A percentile compares a stretch with the other conserved stretches of the same genome.
These are phyloP conservation scores for Beta lomatogona DNA, from an alignment of 179 eudicot species.

Conservation along the genomic window DNA sequence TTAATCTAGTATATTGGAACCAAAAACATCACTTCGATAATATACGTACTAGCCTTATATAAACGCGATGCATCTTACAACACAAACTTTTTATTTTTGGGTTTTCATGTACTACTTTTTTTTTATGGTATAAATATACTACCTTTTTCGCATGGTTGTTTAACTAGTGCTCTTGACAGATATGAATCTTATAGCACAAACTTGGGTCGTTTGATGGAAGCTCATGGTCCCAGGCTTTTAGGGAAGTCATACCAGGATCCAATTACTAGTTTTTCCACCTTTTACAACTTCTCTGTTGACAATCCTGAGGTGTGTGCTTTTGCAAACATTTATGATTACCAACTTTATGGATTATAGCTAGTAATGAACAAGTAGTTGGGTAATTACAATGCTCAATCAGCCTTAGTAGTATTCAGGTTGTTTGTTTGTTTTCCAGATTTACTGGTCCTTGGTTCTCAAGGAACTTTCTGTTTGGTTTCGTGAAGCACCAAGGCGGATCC, in stretches of 20 bases:
- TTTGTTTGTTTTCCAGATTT: slow-evolving; percentile 51
- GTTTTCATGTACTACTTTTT: no score
- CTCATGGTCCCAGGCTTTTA: slow-evolving; percentile 68
- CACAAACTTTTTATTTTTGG: no score
- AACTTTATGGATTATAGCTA: no score
- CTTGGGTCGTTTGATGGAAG: slow-evolving; percentile 82
- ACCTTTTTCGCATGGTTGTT: no score
- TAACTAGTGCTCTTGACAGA: slow-evolving; percentile 7
- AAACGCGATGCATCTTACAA: no score
- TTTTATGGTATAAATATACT: no score
- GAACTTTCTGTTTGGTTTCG: slow-evolving; percentile 67
- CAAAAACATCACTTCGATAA: no score
- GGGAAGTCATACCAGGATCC: slow-evolving; percentile 80
- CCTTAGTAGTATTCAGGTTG: not conserved
- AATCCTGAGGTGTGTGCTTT: slow-evolving; percentile 64
- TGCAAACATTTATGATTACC: not conserved
- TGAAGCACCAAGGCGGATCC: slow-evolving; percentile 62
- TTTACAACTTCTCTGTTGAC: slow-evolving; percentile 61
- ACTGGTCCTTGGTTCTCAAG: slow-evolving; percentile 70
- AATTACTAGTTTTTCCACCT: slow-evolving; percentile 62
- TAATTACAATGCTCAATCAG: not conserved
- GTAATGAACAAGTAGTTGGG: not conserved
- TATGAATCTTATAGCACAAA: slow-evolving; percentile 49
- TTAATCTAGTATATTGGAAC: no score
- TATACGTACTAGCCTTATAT: no score